Conservation (phyloP, 352 stramenopile species). For the Phytophthora citricola region DNA sequence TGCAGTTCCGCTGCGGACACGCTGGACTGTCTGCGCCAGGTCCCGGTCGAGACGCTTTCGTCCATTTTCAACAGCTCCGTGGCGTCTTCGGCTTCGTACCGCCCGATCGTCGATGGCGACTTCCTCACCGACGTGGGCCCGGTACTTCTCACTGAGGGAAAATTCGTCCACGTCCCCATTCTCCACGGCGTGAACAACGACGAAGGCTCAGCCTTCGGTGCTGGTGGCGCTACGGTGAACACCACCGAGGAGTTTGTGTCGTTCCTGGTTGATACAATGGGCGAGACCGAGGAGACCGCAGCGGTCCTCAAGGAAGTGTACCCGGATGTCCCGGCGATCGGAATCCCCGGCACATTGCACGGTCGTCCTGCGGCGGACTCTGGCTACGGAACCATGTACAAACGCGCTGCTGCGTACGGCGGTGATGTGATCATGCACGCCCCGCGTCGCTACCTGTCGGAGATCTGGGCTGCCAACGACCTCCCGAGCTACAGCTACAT, state of each 20-base stretch:
- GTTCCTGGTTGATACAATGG: conserved; percentile 30
- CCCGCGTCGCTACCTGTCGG: conserved; percentile 34
- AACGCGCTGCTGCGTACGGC: conserved; percentile 29
- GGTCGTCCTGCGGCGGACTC: conserved; percentile 30
- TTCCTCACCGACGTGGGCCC: conserved; percentile 31
- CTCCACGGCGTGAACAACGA: conserved; percentile 39
- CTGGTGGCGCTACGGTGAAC: not conserved
- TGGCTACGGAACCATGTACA: conserved; percentile 37
- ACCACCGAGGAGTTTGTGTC: conserved; percentile 33
- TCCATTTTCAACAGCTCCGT: conserved; percentile 35
- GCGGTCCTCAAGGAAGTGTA: conserved; percentile 29
- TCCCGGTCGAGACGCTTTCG: conserved; percentile 31
- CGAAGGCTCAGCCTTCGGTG: conserved; percentile 37
- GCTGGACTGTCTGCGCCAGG: conserved; percentile 35
- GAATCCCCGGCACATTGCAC: conserved; percentile 25
- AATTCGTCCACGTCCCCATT: conserved; percentile 42
- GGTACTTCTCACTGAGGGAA: conserved; percentile 26
- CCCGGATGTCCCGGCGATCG: conserved; percentile 35
- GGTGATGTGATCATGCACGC: conserved; percentile 36
- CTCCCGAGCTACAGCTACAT: conserved; percentile 38
- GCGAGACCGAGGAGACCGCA: conserved; percentile 28
- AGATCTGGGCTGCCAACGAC: conserved; percentile 32
- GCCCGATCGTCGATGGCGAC: conserved; percentile 37
- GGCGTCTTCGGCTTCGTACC: conserved; percentile 18
- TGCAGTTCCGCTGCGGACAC: conserved; percentile 33